A percentile compares a stretch with the other conserved stretches of the same genome.
These are phyloP conservation scores for Earliella scabrosa DNA, from an alignment of 1,284 basidiomycete species.

Conservation along the genomic window DNA sequence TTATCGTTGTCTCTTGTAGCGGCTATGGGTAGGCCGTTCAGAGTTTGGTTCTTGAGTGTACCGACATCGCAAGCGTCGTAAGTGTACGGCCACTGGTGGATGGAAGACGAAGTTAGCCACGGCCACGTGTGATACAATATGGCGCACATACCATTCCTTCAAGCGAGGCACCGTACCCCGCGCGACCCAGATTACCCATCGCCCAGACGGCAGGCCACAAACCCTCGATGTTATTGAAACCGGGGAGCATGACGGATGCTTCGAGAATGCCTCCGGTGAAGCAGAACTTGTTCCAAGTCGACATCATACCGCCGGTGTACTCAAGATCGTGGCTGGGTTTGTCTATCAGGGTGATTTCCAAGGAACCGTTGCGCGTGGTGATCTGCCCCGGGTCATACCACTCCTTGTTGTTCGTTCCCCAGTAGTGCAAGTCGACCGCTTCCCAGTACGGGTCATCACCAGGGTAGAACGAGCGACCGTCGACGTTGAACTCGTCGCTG, in stretches of 20 bases:
- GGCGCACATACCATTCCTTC: slow-evolving; percentile 47
- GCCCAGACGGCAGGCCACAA: slow-evolving; percentile 61
- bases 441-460: slow-evolving; percentile 70
- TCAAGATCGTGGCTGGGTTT: slow-evolving; percentile 75
- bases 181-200: slow-evolving; percentile 61
- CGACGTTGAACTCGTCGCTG: slow-evolving; percentile 88
- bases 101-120: neutral
- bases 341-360: slow-evolving; percentile 81
- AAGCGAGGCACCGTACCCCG: slow-evolving; percentile 63
- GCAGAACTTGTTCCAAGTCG: slow-evolving; percentile 92
- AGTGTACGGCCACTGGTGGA: slow-evolving; percentile 64
- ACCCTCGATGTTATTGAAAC: slow-evolving; percentile 58
- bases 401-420: slow-evolving; percentile 63
- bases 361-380: slow-evolving; percentile 77
- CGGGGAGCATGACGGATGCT: slow-evolving; percentile 81
- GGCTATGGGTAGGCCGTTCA: slow-evolving; percentile 43
- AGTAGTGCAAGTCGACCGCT: slow-evolving; percentile 72
- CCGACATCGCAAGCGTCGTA: slow-evolving; percentile 63
- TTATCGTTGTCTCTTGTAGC: slow-evolving; percentile 45
- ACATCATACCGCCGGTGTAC: slow-evolving; percentile 75
- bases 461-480: slow-evolving; percentile 81
- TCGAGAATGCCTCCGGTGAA: slow-evolving; percentile 87
- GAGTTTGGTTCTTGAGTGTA: slow-evolving; percentile 55
- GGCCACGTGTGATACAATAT: neutral
- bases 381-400: slow-evolving; percentile 83